These are phyloP conservation scores for Diaporthe nobilis DNA, from an alignment of 2,329 filamentous ascomycete species.

Conservation along the genomic window DNA sequence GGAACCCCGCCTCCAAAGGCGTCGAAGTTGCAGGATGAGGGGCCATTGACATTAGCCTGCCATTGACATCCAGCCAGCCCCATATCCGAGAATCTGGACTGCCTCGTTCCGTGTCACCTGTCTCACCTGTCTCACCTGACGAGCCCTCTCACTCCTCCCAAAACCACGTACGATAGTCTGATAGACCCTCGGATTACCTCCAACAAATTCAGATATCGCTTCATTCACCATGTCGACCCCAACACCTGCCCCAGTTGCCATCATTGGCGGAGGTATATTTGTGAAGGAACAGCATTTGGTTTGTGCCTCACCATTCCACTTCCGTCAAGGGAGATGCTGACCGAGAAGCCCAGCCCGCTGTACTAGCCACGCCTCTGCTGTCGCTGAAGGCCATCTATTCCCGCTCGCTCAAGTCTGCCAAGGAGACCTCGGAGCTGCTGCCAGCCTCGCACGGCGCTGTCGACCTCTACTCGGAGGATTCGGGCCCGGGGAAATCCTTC, in stretches of 20 bases:
- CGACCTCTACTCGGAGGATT: slow-evolving; percentile 71
- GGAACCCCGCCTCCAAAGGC: slow-evolving; percentile 7
- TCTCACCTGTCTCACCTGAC: neutral
- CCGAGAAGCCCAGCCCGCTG: slow-evolving; percentile 35
- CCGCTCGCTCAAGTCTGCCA: slow-evolving; percentile 68
- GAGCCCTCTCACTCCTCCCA: neutral
- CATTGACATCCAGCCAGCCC: neutral
- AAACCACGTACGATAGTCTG: neutral
- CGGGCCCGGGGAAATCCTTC: slow-evolving; percentile 58
- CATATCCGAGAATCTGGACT: neutral
- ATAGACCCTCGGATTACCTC: neutral
- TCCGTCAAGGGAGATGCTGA: neutral
- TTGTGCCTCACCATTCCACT: slow-evolving; percentile 40
- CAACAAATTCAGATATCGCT: neutral
- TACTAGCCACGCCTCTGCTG: slow-evolving; percentile 51
- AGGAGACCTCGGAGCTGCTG: slow-evolving; percentile 51
- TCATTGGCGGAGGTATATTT: slow-evolving; percentile 76
- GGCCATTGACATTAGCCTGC: slow-evolving; percentile 16
- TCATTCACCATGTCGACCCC: slow-evolving; percentile 14
- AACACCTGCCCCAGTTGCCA: slow-evolving; percentile 56
- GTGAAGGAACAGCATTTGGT: slow-evolving; percentile 71
- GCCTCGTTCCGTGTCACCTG: neutral
- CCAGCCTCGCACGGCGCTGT: slow-evolving; percentile 46
- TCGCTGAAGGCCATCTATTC: slow-evolving; percentile 74
- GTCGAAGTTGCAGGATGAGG: slow-evolving; percentile 4